These are phyloP conservation scores for Pelargonium australe DNA, from an alignment of 441 rosid species.

Conservation along the genomic window DNA sequence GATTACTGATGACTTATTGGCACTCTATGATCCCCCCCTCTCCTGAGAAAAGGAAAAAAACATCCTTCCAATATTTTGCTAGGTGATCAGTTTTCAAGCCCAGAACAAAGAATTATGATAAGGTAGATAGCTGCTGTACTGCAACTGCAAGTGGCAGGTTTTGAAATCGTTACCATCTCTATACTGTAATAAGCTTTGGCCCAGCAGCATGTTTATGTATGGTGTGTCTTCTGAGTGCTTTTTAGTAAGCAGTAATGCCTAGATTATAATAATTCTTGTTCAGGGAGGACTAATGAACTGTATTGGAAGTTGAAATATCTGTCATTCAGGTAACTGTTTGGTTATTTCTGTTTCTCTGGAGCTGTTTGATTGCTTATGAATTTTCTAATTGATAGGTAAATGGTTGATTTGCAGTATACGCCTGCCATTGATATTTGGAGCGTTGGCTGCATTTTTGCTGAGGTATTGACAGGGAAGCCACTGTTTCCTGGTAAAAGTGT, in stretches of 20 bases:
- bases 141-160: not conserved
- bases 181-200: conserved; percentile 14
- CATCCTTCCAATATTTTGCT: not conserved
- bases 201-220: conserved; percentile 28
- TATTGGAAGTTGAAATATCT: conserved; percentile 90
- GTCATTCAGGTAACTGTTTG: conserved; percentile 41
- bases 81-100: not conserved
- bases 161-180: conserved; percentile 7
- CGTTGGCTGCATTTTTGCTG: conserved; percentile 96
- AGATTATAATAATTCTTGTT: conserved; percentile 82
- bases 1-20: not conserved
- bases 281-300: conserved; percentile 92
- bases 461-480: conserved; percentile 75
- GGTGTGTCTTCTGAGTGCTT: conserved; percentile 39
- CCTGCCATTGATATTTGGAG: conserved; percentile 98
- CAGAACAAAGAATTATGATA: not conserved
- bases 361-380: conserved; percentile 22
- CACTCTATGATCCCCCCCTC: not conserved
- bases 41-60: not conserved
- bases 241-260: conserved; percentile 57
- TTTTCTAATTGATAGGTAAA: conserved; percentile 9
- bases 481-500: conserved; percentile 92
- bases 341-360: not conserved
- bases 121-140: not conserved
- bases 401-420: conserved; percentile 58